Base-by-base conservation (phyloP, 495 filamentous ascomycete species). In the Oleoguttula mirabilis region DNA sequence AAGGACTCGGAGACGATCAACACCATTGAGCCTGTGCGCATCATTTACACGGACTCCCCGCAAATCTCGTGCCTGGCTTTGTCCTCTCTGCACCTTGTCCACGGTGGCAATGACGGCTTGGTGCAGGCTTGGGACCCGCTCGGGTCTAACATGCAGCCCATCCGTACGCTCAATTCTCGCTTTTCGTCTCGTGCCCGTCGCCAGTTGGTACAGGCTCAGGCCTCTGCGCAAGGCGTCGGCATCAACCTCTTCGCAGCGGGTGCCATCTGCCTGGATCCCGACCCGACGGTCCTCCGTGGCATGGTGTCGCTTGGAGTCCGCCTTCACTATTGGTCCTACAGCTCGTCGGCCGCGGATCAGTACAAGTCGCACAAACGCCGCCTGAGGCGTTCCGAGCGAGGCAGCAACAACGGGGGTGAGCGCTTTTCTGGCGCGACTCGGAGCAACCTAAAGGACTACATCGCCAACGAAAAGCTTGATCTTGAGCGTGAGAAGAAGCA, bases 101-200 rank as follows among this genome's bases (percentile, higher is more conserved):
- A 94, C 59, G 90, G 90, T 21, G 90, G 90, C 32, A 93, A 83
- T 50, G 90, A 98, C 59, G 88, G 90, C 8, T 73, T 96, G 6
- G 88, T 96, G 6, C 90, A 96, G 56, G 83, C 85, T 4, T 98
- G 92, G 92, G 90, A 98, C 66, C 86, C 84, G 16, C 64, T 98
- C 19, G 85, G 81, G 2, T 96, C 90, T 0, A 81, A 72, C 4
- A 64, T 72, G 8, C 72, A 77, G 19, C 86, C 88, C 0, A 73
- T 96, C 46, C 77, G 87, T 16, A 95, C 87, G 3, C 70, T 98
- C 39, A 90, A 93, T 47, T 88, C 86, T 0, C 79, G 84, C 8
- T 90, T 93, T 54, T 82, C 82, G 0, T 76, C 79, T 15, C 79
- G 88, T 8, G 82, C 87, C 30, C 75, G 83, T 36, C 78, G 82